Evolutionary conservation across 257 asterid genomes (phyloP).

Genomic region (Parsonsia alboflavescens): DNA sequence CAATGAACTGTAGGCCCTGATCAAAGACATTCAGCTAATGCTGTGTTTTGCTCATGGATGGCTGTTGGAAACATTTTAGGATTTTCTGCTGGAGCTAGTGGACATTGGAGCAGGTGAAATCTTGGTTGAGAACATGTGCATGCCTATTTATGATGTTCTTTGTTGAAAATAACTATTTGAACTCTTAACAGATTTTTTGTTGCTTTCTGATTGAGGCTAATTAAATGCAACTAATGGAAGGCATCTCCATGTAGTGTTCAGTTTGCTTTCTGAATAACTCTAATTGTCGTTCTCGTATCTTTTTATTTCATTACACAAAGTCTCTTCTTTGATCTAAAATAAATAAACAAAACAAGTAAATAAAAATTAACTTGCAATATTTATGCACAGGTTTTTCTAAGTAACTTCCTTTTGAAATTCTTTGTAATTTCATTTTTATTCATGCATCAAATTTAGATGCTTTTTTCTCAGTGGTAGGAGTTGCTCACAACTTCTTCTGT

Average conservation of each 20-base stretch:
- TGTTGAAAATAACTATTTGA: not conserved
- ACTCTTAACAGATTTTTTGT: not conserved
- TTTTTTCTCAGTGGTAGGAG: not conserved
- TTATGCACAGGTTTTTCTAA: not conserved
- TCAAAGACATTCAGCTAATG: conserved; percentile 95
- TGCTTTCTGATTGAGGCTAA: conserved; percentile 2
- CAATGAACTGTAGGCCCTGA: conserved; percentile 65
- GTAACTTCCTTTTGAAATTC: not conserved
- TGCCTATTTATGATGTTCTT: conserved; percentile 2
- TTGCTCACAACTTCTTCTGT: conserved; percentile 10
- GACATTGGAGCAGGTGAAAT: conserved; percentile 88
- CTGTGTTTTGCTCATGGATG: conserved; percentile 97
- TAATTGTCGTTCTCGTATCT: not conserved
- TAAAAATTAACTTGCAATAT: not conserved
- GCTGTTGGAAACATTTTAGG: conserved; percentile 98
- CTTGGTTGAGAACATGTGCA: not conserved
- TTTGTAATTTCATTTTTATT: no score
- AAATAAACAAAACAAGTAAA: no score
- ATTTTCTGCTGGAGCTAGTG: conserved; percentile 97
- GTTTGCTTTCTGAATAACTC: not conserved
- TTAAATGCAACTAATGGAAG: not conserved
- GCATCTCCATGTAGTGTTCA: not conserved
- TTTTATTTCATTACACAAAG: not conserved
- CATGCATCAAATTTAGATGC: no score
- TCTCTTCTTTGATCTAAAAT: not conserved